A percentile compares a stretch with the other conserved stretches of the same genome.
phyloP scores from a whole-genome alignment of 495 filamentous ascomycete species.

The Penicillium simplicissimum region DNA sequence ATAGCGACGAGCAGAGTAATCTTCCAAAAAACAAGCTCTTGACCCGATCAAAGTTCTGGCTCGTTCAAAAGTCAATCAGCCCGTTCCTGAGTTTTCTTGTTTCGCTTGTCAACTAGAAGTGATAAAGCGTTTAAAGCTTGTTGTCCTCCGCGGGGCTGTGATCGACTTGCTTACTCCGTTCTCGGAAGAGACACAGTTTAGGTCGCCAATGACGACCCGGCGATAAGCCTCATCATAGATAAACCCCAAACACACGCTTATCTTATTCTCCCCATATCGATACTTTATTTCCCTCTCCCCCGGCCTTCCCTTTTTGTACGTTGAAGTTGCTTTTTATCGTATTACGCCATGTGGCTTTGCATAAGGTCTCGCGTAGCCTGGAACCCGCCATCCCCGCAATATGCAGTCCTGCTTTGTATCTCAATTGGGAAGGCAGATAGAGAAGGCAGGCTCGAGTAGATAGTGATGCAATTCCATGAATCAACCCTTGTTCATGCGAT shows the following conservation, averaged over 20 bases:
- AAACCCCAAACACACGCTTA: not conserved
- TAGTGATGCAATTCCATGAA: not conserved
- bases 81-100: not conserved
- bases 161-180: conserved; percentile 6
- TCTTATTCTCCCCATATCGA: not conserved
- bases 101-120: not conserved
- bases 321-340: not conserved
- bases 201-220: conserved; percentile 13
- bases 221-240: conserved; percentile 13
- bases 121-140: not conserved
- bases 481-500: not conserved
- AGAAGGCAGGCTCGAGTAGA: conserved; percentile 3
- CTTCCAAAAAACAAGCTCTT: not conserved
- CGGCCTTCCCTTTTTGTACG: conserved; percentile 34
- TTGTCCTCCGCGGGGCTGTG: not conserved
- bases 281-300: conserved; percentile 14
- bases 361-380: not conserved
- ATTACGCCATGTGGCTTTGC: not conserved
- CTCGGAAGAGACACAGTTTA: not conserved
- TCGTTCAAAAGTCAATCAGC: not conserved
- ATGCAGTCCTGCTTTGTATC: not conserved
- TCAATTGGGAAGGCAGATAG: conserved; percentile 18
- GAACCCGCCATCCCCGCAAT: not conserved
- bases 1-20: not conserved
- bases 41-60: not conserved